Conservation (phyloP, 441 rosid genomes). For the Gossypium davidsonii region DNA sequence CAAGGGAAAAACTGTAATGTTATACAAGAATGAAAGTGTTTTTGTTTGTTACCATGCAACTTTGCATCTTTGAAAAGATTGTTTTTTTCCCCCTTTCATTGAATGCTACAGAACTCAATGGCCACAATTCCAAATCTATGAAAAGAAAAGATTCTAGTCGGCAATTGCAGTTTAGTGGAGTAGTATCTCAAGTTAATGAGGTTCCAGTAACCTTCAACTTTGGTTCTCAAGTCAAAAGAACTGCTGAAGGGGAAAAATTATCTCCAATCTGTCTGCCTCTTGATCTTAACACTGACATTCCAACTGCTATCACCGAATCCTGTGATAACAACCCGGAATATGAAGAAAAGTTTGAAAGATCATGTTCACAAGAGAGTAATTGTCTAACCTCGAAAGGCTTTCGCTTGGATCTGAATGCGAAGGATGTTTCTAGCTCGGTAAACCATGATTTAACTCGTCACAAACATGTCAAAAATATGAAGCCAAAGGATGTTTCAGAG, state of each 20-base stretch:
- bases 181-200: constrained; percentile 31
- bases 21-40: not conserved
- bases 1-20: not conserved
- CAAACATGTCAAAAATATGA: constrained; percentile 29
- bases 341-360: constrained; percentile 22
- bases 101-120: constrained; percentile 29
- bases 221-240: constrained; percentile 31
- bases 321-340: constrained; percentile 20
- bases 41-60: not conserved
- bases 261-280: constrained; percentile 20
- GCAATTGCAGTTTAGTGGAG: constrained; percentile 29
- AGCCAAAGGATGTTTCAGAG: constrained; percentile 46
- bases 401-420: constrained; percentile 48
- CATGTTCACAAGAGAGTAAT: constrained; percentile 23
- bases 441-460: constrained; percentile 30
- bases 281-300: constrained; percentile 36
- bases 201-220: constrained; percentile 22
- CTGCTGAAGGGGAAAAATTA: constrained; percentile 16
- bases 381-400: constrained; percentile 28
- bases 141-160: constrained; percentile 21
- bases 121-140: constrained; percentile 23
- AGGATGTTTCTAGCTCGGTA: constrained; percentile 43
- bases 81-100: not conserved
- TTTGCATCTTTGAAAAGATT: not conserved
- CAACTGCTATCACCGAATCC: constrained; percentile 19